Conservation (phyloP, 2,329 filamentous ascomycete species). For the Penicillium occitanis region DNA sequence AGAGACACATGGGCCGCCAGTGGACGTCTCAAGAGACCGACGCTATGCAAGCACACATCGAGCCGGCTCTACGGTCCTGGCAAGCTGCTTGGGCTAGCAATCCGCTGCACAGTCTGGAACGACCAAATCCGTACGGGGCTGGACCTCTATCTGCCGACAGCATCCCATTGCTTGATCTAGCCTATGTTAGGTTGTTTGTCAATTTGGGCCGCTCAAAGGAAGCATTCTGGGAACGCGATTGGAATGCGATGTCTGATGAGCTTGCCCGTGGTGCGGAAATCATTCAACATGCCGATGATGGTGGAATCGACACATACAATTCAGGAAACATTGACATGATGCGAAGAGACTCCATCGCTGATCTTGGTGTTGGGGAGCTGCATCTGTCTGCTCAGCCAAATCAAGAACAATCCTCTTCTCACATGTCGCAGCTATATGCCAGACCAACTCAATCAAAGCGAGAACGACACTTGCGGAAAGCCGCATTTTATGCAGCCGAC, state of each 20-base stretch:
- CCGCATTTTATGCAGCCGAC: conserved; percentile 93
- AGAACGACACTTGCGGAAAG: conserved; percentile 85
- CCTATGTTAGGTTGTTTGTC: conserved; percentile 88
- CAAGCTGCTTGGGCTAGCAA: conserved; percentile 88
- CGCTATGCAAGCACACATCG: conserved; percentile 92
- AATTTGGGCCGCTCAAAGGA: conserved; percentile 91
- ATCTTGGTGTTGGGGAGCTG: conserved; percentile 39
- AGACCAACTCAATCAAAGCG: conserved; percentile 59
- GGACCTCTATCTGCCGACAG: conserved; percentile 86
- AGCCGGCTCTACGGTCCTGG: conserved; percentile 92
- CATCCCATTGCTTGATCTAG: conserved; percentile 85
- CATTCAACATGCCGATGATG: conserved; percentile 64
- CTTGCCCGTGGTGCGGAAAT: conserved; percentile 75
- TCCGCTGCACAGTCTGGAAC: conserved; percentile 76
- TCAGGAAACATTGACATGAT: conserved; percentile 24
- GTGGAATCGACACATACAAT: conserved; percentile 31
- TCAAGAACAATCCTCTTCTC: conserved; percentile 35
- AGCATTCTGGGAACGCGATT: conserved; percentile 90
- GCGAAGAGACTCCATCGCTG: conserved; percentile 38
- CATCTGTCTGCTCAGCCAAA: conserved; percentile 38
- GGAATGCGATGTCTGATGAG: conserved; percentile 86
- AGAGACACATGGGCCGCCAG: conserved; percentile 79
- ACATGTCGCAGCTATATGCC: conserved; percentile 31
- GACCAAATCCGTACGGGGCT: conserved; percentile 77
- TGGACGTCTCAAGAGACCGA: conserved; percentile 94